Conservation (phyloP, 2,329 filamentous ascomycete genomes). For the Xylariaceae sp. region DNA sequence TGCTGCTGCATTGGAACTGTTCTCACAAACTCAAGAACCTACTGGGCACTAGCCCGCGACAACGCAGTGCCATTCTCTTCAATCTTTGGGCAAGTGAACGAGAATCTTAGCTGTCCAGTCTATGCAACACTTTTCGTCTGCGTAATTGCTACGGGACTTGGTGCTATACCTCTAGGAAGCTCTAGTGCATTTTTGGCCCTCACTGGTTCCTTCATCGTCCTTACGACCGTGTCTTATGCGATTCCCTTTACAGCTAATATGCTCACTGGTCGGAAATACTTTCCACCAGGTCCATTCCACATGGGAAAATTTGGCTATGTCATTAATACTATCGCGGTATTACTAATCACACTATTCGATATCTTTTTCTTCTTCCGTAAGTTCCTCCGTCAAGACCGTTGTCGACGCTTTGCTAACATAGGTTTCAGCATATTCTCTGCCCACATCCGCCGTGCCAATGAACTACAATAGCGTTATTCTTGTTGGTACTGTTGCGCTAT, state of each 20-base stretch:
- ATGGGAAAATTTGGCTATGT: conserved; percentile 47
- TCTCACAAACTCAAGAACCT: conserved; percentile 43
- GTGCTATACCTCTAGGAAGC: conserved; percentile 54
- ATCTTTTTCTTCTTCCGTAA: conserved; percentile 59
- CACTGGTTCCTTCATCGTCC: conserved; percentile 54
- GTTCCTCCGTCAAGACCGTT: conserved; percentile 18
- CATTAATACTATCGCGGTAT: conserved; percentile 47
- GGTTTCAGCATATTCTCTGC: conserved; percentile 37
- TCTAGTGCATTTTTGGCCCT: conserved; percentile 53
- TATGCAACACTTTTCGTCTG: conserved; percentile 54
- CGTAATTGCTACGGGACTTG: conserved; percentile 48
- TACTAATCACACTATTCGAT: conserved; percentile 52
- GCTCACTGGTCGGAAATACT: conserved; percentile 46
- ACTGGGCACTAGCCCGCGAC: conserved; percentile 56
- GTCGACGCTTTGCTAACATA: conserved; percentile 5
- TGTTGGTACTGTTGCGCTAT: conserved; percentile 44
- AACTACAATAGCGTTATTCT: conserved; percentile 54
- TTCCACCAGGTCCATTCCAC: conserved; percentile 50
- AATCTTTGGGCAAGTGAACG: conserved; percentile 51
- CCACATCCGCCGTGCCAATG: conserved; percentile 40
- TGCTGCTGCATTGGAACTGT: conserved; percentile 49
- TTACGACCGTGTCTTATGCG: conserved; percentile 53
- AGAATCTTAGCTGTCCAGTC: conserved; percentile 53
- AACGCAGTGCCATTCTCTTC: conserved; percentile 54
- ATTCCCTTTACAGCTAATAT: conserved; percentile 48